These are phyloP conservation scores for Kockovaella imperatae DNA, from an alignment of 768 basidiomycete species.

Conservation along the genomic window DNA sequence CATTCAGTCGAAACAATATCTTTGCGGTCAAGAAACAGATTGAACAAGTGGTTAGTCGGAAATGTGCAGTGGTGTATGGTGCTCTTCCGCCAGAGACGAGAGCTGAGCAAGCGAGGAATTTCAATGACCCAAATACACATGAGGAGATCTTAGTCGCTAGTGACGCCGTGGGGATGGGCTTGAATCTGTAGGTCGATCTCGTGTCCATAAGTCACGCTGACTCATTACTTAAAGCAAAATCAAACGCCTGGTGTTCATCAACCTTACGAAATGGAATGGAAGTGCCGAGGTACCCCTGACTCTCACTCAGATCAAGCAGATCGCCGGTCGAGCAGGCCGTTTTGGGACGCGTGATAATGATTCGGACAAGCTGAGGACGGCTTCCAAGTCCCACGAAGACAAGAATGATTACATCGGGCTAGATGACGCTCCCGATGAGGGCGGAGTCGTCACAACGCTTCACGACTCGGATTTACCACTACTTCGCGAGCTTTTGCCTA, in stretches of 20 bases:
- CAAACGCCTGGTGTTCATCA: slow-evolving; percentile 71
- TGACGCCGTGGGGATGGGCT: slow-evolving; percentile 94
- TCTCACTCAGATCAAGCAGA: slow-evolving; percentile 78
- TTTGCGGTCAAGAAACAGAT: slow-evolving; percentile 67
- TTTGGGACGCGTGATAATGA: slow-evolving; percentile 58
- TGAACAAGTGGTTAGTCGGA: slow-evolving; percentile 63
- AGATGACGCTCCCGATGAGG: slow-evolving; percentile 36
- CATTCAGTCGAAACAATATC: slow-evolving; percentile 69
- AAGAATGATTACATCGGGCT: slow-evolving; percentile 3
- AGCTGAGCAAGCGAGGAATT: slow-evolving; percentile 82
- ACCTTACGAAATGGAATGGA: slow-evolving; percentile 62
- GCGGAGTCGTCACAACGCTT: slow-evolving; percentile 71
- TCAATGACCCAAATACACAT: slow-evolving; percentile 75
- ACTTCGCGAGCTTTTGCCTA: slow-evolving; percentile 54
- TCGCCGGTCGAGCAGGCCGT: slow-evolving; percentile 87
- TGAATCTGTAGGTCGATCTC: slow-evolving; percentile 66
- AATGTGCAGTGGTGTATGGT: slow-evolving; percentile 89
- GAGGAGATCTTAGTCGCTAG: slow-evolving; percentile 87
- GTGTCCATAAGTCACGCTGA: background rate
- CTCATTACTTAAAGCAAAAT: slow-evolving; percentile 61
- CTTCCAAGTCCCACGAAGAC: slow-evolving; percentile 20
- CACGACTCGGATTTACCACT: slow-evolving; percentile 55
- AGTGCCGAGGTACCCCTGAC: slow-evolving; percentile 50
- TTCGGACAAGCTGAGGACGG: background rate
- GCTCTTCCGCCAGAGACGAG: slow-evolving; percentile 83